Conservation (phyloP, 345 rosid genomes). For the Linum lewisii region DNA sequence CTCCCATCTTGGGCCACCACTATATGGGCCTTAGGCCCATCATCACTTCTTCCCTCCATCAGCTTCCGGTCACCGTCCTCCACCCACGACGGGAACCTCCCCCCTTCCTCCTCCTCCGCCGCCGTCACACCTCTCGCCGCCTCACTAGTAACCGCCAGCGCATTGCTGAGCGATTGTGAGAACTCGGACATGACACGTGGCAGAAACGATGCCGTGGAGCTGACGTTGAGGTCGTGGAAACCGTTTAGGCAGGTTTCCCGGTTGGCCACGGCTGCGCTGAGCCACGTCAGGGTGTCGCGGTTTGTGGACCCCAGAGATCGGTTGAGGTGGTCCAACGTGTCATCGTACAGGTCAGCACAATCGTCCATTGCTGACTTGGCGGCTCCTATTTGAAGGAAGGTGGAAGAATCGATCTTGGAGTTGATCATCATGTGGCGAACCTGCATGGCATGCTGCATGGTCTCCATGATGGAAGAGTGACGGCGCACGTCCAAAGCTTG, state of each 20-base stretch:
- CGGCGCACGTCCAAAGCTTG: constrained; percentile 24
- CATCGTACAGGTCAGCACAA: constrained; percentile 57
- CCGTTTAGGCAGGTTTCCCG: constrained; percentile 68
- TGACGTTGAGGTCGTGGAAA: constrained; percentile 45
- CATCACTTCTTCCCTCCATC: constrained; percentile 19
- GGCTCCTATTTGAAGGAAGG: constrained; percentile 24
- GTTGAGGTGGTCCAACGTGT: constrained; percentile 41
- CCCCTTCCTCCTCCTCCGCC: constrained; percentile 10
- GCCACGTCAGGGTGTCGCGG: constrained; percentile 56
- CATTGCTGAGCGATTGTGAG: constrained; percentile 60
- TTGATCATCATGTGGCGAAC: constrained; percentile 30
- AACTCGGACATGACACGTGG: constrained; percentile 38
- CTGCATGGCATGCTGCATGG: constrained; percentile 41
- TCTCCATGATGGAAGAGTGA: constrained; percentile 34
- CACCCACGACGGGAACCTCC: constrained; percentile 55
- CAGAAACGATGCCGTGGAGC: constrained; percentile 26
- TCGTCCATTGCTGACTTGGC: constrained; percentile 55
- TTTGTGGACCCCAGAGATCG: constrained; percentile 32
- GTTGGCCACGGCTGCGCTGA: constrained; percentile 70
- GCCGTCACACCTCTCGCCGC: constrained; percentile 12
- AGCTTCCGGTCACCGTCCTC: constrained; percentile 47
- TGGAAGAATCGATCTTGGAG: background rate
- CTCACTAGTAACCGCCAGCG: constrained; percentile 51
- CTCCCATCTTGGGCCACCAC: constrained; percentile 90
- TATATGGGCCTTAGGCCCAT: constrained; percentile 32